These are phyloP conservation scores for Rhododendron ferrugineum DNA, from an alignment of 148 eudicot genomes.

Conservation along the genomic window DNA sequence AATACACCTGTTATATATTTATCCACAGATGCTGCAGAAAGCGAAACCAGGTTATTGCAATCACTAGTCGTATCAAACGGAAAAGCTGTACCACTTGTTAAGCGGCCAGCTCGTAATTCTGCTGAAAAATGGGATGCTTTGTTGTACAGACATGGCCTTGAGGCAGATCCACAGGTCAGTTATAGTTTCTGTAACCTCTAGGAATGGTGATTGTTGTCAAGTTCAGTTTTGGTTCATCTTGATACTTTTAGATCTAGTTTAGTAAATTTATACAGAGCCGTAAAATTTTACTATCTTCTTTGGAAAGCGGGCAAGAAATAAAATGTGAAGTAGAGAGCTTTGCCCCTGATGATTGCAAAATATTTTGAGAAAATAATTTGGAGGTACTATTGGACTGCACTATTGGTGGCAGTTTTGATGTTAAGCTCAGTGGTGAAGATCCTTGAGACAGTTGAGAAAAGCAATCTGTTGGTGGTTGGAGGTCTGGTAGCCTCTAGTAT, in stretches of 20 bases:
- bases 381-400: neutral
- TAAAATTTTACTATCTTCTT: neutral
- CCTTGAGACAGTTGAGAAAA: neutral
- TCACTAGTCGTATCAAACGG: slow-evolving; percentile 63
- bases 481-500: neutral
- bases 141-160: slow-evolving; percentile 70
- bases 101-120: slow-evolving; percentile 64
- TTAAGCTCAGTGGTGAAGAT: neutral
- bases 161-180: slow-evolving; percentile 75
- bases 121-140: slow-evolving; percentile 99
- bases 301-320: neutral
- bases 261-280: neutral
- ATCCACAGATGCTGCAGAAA: slow-evolving; percentile 95
- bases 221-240: neutral
- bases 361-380: neutral
- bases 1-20: slow-evolving; percentile 81
- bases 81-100: slow-evolving; percentile 76
- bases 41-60: slow-evolving; percentile 87
- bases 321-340: neutral
- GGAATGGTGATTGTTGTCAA: neutral
- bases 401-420: neutral
- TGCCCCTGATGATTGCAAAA: neutral
- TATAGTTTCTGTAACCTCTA: slow-evolving; percentile 2
- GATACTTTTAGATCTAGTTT: neutral
- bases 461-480: neutral